Conservation (phyloP, 768 basidiomycete genomes). For the Leccinum rimulosum region DNA sequence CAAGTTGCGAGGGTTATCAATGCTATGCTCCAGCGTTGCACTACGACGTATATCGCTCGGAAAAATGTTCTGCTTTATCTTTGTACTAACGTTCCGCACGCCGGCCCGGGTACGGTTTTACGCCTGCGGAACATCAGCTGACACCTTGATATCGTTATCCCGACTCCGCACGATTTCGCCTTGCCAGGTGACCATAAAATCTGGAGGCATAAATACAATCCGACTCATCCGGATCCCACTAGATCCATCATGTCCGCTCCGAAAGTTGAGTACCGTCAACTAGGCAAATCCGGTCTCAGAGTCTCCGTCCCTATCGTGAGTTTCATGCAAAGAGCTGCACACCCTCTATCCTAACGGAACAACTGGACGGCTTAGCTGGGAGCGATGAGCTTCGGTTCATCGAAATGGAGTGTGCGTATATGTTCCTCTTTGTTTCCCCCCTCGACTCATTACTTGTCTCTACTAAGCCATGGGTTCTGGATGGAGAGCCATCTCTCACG, state of each 20-base stretch:
- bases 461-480: conserved; percentile 25
- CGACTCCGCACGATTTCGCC: background rate
- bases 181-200: background rate
- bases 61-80: background rate
- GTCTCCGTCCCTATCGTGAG: conserved; percentile 37
- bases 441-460: background rate
- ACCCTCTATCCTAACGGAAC: background rate
- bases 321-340: background rate
- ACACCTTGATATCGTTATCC: background rate
- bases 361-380: conserved; percentile 17
- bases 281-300: conserved; percentile 29
- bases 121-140: background rate
- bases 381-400: conserved; percentile 27
- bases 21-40: no score
- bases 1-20: background rate
- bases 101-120: no score
- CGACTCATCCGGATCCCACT: background rate
- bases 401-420: conserved; percentile 27
- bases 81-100: no score
- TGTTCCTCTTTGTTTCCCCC: background rate
- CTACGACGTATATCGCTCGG: background rate
- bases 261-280: conserved; percentile 21
- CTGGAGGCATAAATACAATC: background rate
- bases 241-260: conserved; percentile 9
- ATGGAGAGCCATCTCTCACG: conserved; percentile 25